phyloP scores from a whole-genome alignment of 2,329 filamentous ascomycete genomes.

The Colletotrichum paranaense region DNA sequence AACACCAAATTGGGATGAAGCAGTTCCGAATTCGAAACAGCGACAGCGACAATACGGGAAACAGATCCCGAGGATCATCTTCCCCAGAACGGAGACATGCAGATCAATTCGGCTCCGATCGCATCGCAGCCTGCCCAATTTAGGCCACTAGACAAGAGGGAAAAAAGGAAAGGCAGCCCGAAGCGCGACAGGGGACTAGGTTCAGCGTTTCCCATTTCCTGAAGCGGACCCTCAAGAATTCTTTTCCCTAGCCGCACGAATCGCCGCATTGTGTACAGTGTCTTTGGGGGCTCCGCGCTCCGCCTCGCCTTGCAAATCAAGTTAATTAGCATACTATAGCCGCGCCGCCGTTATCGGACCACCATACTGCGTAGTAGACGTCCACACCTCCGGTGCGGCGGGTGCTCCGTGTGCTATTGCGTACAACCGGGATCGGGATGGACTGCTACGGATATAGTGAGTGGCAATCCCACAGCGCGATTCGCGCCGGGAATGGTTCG shows the following conservation, averaged over 20 bases:
- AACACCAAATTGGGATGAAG: background rate
- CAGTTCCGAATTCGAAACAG: background rate
- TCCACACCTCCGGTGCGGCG: background rate
- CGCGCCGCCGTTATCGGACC: constrained; percentile 12
- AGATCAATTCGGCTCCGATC: background rate
- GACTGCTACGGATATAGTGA: background rate
- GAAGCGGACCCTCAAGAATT: background rate
- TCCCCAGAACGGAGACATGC: background rate
- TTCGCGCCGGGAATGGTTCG: background rate
- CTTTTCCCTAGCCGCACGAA: background rate
- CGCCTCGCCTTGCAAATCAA: background rate
- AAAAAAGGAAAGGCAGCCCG: background rate
- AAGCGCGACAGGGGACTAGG: background rate
- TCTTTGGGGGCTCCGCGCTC: background rate
- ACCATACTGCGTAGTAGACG: background rate
- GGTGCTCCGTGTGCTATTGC: background rate
- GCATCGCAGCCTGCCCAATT: background rate
- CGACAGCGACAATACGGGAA: background rate
- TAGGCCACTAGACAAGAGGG: background rate
- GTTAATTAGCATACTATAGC: background rate
- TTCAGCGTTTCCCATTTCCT: background rate
- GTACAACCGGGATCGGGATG: background rate
- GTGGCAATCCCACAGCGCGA: background rate
- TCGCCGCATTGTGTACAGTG: background rate
- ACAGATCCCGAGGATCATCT: background rate